These are phyloP conservation scores for Zelopaecilomyces penicillatus DNA, from an alignment of 2,329 filamentous ascomycete species.

Conservation along the genomic window DNA sequence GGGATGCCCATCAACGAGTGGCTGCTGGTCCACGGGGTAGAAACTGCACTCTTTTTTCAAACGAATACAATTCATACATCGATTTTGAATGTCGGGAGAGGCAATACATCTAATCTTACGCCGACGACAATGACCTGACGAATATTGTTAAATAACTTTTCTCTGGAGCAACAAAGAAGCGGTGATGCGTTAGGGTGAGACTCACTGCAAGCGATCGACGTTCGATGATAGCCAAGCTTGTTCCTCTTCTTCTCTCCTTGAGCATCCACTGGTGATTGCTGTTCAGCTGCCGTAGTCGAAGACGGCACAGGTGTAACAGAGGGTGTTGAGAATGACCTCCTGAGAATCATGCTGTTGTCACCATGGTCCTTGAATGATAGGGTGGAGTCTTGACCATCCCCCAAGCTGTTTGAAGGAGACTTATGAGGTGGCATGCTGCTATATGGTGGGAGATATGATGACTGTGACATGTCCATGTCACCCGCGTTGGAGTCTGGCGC, in stretches of 20 bases:
- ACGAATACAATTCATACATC: conserved; percentile 87
- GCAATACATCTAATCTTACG: conserved; percentile 90
- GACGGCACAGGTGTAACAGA: conserved; percentile 3
- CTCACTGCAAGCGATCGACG: conserved; percentile 92
- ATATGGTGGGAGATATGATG: conserved; percentile 23
- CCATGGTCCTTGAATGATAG: conserved; percentile 27
- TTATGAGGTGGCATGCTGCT: conserved; percentile 21
- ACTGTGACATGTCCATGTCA: conserved; percentile 33
- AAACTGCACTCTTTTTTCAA: conserved; percentile 94
- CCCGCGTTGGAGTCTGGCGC: conserved; percentile 29
- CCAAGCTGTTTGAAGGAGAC: conserved; percentile 18
- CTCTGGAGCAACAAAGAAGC: neutral
- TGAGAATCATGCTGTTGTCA: conserved; percentile 29
- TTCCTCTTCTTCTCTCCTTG: conserved; percentile 60
- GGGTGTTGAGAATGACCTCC: conserved; percentile 41
- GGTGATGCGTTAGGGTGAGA: conserved; percentile 17
- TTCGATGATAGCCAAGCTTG: conserved; percentile 91
- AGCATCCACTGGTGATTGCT: conserved; percentile 19
- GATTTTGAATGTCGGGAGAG: conserved; percentile 63
- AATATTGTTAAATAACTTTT: neutral
- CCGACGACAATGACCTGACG: conserved; percentile 74
- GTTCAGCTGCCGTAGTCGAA: conserved; percentile 4
- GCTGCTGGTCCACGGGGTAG: conserved; percentile 75
- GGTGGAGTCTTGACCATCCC: conserved; percentile 24
- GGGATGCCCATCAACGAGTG: conserved; percentile 37